phyloP scores from a whole-genome alignment of 1,284 basidiomycete genomes.

The Peniophora sp. region DNA sequence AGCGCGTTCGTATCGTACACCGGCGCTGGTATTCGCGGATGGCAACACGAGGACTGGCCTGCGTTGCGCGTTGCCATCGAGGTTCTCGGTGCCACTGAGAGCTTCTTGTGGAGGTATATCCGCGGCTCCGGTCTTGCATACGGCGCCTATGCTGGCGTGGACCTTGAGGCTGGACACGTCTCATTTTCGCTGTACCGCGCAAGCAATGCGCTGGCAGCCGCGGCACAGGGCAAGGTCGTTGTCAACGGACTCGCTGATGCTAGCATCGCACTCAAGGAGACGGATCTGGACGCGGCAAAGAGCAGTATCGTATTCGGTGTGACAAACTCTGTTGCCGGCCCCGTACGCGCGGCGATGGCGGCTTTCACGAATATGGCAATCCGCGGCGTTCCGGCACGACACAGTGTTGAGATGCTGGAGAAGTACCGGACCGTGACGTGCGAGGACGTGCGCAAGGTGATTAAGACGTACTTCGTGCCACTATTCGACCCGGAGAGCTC shows the following conservation, averaged over 20 bases:
- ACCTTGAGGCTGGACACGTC: slow-evolving; percentile 79
- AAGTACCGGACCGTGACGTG: slow-evolving; percentile 76
- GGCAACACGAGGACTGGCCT: slow-evolving; percentile 79
- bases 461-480: slow-evolving; percentile 78
- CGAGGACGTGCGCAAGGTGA: slow-evolving; percentile 62
- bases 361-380: slow-evolving; percentile 87
- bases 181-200: slow-evolving; percentile 81
- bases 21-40: slow-evolving; percentile 74
- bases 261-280: slow-evolving; percentile 76
- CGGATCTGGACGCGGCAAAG: slow-evolving; percentile 87
- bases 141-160: slow-evolving; percentile 74
- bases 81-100: slow-evolving; percentile 90
- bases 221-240: slow-evolving; percentile 72
- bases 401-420: slow-evolving; percentile 69
- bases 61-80: slow-evolving; percentile 79
- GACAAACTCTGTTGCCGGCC: slow-evolving; percentile 77
- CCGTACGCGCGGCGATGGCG: slow-evolving; percentile 67
- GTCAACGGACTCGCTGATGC: slow-evolving; percentile 73
- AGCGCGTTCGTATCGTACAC: slow-evolving; percentile 84
- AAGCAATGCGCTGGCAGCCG: slow-evolving; percentile 77
- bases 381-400: slow-evolving; percentile 68
- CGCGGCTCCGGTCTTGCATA: slow-evolving; percentile 93
- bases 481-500: slow-evolving; percentile 79
- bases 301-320: slow-evolving; percentile 84
- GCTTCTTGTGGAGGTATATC: slow-evolving; percentile 89